Percentiles rank a stretch among this genome's conserved stretches.
These are phyloP conservation scores for Zea luxurians DNA, from an alignment of 176 grass and related monocot genomes.

Conservation along the genomic window DNA sequence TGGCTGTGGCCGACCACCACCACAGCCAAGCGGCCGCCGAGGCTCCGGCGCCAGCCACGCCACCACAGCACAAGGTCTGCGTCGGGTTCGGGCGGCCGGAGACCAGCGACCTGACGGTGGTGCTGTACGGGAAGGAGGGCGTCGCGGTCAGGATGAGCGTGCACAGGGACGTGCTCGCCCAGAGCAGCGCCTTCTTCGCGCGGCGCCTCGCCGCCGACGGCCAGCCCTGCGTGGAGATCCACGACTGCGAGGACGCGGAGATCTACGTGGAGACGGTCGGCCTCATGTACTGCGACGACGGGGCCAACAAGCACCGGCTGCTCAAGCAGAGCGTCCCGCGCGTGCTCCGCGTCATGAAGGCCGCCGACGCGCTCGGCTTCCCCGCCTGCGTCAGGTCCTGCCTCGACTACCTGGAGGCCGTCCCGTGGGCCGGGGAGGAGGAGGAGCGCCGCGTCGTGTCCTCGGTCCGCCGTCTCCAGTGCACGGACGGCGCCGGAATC, in stretches of 20 bases:
- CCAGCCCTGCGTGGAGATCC: conserved; percentile 47
- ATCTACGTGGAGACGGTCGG: conserved; percentile 67
- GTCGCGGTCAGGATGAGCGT: conserved; percentile 72
- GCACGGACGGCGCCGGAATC: conserved; percentile 27
- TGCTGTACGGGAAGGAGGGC: conserved; percentile 71
- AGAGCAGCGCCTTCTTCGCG: conserved; percentile 68
- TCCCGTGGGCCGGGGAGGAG: conserved; percentile 74
- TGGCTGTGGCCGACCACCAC: background rate
- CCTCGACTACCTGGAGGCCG: conserved; percentile 84
- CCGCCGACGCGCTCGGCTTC: conserved; percentile 66
- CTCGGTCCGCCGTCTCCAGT: conserved; percentile 56
- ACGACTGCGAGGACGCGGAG: conserved; percentile 61
- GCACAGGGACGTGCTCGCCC: conserved; percentile 59
- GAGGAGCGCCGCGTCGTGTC: conserved; percentile 78
- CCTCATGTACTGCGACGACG: conserved; percentile 65
- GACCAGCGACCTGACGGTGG: conserved; percentile 72
- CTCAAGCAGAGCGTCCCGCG: conserved; percentile 63
- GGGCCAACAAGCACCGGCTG: conserved; percentile 42
- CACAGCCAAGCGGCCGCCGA: too few relatives aligned
- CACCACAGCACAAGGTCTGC: conserved; percentile 53
- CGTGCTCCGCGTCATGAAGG: conserved; percentile 64
- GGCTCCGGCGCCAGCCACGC: background rate
- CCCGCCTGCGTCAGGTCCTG: conserved; percentile 69
- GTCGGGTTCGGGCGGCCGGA: conserved; percentile 79
- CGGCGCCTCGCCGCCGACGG: conserved; percentile 46